Base-by-base conservation (phyloP, 371 early-diverging fungal species). In the Sporodiniella umbellata region DNA sequence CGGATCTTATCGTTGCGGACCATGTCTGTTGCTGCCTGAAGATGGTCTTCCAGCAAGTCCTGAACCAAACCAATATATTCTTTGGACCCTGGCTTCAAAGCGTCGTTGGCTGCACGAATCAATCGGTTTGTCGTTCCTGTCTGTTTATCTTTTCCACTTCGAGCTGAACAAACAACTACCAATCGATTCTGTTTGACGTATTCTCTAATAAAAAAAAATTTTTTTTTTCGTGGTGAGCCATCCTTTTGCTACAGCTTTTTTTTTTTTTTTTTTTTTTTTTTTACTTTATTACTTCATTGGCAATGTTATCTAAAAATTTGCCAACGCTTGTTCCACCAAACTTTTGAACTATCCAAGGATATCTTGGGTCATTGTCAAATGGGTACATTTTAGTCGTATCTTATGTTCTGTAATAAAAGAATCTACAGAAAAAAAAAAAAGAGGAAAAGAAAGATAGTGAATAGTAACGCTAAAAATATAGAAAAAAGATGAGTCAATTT, bases 271-370 rank as follows among this genome's bases (percentile, higher is more conserved):
- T n/a, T n/a, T n/a, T n/a, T n/a, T n/a, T 12, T 37, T 44, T 63
- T 54, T 75, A 84, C 80, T 72, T 77, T 25, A 84, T 72, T 37
- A 86, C 80, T 51, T 68, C 66, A 25, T 68, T 70, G n/a, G 79
- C 70, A 53, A 86, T 84, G 42, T 66, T 72, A 15, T 78, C 75
- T 38, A 81, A 50, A 55, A 86, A 92, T 70, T 92, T 92, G 51
- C 93, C 91, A 31, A 93, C 80, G 60, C 89, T 89, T 33, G 93
- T 93, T 26, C 93, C 92, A 45, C 93, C 93, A 72, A 89, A 93
- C 74, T 93, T 93, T 62, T 88, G 86, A 24, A 91, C 90, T 25
- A 87, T 60, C 84, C 85, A 88, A 42, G 83, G 84, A 21, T 68
- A 56, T 8, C 56, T 54, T 19, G 74, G 53, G 0, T 44, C 47